These are phyloP conservation scores for Pleodorina starrii DNA, from an alignment of 139 green algal genomes.

Conservation along the genomic window DNA sequence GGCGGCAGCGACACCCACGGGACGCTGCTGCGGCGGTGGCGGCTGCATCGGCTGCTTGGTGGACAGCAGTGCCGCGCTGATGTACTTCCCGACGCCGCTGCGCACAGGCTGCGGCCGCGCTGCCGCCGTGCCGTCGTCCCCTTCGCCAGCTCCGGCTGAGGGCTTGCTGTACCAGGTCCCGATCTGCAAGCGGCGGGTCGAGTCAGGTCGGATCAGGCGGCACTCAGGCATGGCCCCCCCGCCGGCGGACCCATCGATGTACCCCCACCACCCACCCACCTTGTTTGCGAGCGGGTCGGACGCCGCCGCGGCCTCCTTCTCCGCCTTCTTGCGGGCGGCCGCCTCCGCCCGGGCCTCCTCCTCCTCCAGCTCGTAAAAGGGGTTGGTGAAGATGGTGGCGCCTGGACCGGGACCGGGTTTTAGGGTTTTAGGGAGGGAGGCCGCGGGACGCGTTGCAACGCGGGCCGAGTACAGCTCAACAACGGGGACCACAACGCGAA, in stretches of 20 bases:
- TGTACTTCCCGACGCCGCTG: conserved; percentile 79
- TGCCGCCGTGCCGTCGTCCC: not conserved
- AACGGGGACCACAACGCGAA: no score
- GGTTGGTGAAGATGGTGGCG: conserved; percentile 93
- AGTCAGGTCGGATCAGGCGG: no score
- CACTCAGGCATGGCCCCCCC: not conserved
- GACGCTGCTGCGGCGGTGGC: not conserved
- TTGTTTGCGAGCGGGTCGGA: conserved; percentile 29
- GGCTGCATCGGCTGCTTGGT: not conserved
- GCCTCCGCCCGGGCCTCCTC: conserved; percentile 73
- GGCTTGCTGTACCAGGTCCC: conserved; percentile 70
- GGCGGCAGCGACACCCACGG: not conserved
- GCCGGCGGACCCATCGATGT: not conserved
- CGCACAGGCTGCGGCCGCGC: not conserved
- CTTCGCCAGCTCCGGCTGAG: not conserved
- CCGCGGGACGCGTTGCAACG: no score
- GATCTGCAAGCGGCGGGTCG: conserved; percentile 46
- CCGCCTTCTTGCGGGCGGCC: conserved; percentile 52
- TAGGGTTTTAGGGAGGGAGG: no score
- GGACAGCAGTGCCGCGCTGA: conserved; percentile 44
- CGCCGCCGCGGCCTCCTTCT: conserved; percentile 17
- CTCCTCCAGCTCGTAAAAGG: conserved; percentile 90
- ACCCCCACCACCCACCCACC: no score
- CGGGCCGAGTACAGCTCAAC: no score
- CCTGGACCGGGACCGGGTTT: conserved; percentile 48